These are phyloP conservation scores for Cladophialophora bantiana DNA, from an alignment of 2,329 filamentous ascomycete species.

Conservation along the genomic window DNA sequence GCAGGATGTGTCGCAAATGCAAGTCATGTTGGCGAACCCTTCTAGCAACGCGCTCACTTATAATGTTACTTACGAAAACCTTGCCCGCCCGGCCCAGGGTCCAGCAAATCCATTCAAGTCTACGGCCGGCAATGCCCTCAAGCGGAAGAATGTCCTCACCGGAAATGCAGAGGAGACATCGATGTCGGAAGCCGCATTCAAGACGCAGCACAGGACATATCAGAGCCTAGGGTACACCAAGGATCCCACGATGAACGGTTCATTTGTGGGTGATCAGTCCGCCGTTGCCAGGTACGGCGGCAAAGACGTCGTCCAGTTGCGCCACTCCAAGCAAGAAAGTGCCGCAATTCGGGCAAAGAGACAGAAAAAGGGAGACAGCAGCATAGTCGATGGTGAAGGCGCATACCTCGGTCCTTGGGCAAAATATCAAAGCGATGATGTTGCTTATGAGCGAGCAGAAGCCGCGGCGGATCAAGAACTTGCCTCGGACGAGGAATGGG, in stretches of 20 bases:
- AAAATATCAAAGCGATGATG: conserved; percentile 76
- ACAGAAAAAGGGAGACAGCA: conserved; percentile 83
- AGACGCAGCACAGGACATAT: conserved; percentile 83
- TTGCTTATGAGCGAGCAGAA: conserved; percentile 70
- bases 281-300: conserved; percentile 55
- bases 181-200: conserved; percentile 89
- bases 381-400: conserved; percentile 82
- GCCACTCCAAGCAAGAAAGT: conserved; percentile 73
- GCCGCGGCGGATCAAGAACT: conserved; percentile 75
- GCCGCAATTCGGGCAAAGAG: conserved; percentile 73
- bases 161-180: conserved; percentile 87
- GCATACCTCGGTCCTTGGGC: conserved; percentile 97
- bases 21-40: conserved; percentile 60
- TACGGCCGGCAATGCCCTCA: conserved; percentile 63
- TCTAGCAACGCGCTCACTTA: conserved; percentile 59
- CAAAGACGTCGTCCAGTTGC: conserved; percentile 61
- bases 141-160: conserved; percentile 83
- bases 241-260: conserved; percentile 53
- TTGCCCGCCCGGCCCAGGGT: conserved; percentile 70
- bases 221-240: conserved; percentile 67
- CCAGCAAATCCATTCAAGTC: conserved; percentile 79
- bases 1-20: conserved; percentile 59
- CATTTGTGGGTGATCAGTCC: conserved; percentile 57
- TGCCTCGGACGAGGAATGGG: conserved; percentile 79
- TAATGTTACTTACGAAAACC: conserved; percentile 72